phyloP scores from a whole-genome alignment of 345 rosid genomes.

The Ceriops zippeliana region DNA sequence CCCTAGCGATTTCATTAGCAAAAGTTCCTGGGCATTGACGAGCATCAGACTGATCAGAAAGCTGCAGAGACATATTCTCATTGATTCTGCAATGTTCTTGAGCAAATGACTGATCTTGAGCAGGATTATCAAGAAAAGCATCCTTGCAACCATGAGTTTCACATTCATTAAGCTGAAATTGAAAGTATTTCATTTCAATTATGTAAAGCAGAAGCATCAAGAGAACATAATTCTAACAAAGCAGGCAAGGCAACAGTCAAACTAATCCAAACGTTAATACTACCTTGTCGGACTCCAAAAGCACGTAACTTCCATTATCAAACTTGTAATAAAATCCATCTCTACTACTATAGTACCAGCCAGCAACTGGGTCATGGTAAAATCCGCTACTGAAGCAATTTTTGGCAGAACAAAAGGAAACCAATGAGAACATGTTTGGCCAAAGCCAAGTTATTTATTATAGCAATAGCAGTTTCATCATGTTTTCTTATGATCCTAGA shows the following conservation, averaged over 20 bases:
- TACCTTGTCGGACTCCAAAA: conserved; percentile 45
- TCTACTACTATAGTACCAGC: conserved; percentile 80
- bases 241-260: neutral
- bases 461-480: no score
- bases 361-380: conserved; percentile 78
- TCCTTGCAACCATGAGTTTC: conserved; percentile 14
- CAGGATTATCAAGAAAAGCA: conserved; percentile 21
- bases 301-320: conserved; percentile 71
- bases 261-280: neutral
- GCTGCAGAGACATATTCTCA: conserved; percentile 9
- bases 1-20: conserved; percentile 22
- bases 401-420: neutral
- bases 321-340: conserved; percentile 79
- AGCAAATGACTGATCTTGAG: conserved; percentile 25
- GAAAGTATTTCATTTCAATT: neutral
- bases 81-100: conserved; percentile 10
- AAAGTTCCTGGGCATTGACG: conserved; percentile 1
- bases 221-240: neutral
- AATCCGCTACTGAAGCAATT: conserved; percentile 67
- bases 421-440: neutral
- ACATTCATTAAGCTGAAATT: conserved; percentile 27
- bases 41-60: conserved; percentile 27
- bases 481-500: neutral
- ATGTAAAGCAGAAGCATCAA: neutral
- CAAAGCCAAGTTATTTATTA: conserved; percentile 5